Percentiles rank a stretch among this genome's conserved stretches.
phyloP scores from a whole-genome alignment of 441 rosid species.

The Pelargonium cotyledonis region DNA sequence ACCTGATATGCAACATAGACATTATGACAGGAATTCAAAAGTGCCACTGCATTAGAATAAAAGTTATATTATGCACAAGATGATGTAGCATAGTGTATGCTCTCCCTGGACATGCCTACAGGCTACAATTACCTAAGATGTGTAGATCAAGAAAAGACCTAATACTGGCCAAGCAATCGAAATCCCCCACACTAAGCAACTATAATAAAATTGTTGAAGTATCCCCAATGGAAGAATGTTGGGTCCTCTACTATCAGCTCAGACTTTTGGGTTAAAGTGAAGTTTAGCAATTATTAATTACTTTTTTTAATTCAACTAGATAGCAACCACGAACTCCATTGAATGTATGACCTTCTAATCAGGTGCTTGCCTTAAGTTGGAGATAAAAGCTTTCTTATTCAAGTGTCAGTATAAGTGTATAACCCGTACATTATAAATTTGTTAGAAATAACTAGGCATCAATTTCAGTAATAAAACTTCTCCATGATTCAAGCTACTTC shows the following conservation, averaged over 20 bases:
- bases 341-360: no score
- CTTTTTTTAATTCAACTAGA: no score
- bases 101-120: no score
- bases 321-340: not conserved
- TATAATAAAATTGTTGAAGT: no score
- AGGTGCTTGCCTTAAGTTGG: no score
- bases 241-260: no score
- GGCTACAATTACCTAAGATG: not conserved
- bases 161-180: not conserved
- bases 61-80: not conserved
- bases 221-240: no score
- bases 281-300: no score
- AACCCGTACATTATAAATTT: no score
- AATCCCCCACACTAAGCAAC: not conserved
- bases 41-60: not conserved
- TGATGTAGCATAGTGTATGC: not conserved
- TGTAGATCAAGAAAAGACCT: not conserved
- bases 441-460: not conserved
- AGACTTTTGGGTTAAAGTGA: no score
- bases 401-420: no score
- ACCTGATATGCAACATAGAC: conserved; percentile 33
- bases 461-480: not conserved
- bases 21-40: not conserved
- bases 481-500: not conserved
- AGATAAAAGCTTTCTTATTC: no score